Evolutionary conservation across 805 yeast species (phyloP).

Genomic region (Soucietia sequanensis): DNA sequence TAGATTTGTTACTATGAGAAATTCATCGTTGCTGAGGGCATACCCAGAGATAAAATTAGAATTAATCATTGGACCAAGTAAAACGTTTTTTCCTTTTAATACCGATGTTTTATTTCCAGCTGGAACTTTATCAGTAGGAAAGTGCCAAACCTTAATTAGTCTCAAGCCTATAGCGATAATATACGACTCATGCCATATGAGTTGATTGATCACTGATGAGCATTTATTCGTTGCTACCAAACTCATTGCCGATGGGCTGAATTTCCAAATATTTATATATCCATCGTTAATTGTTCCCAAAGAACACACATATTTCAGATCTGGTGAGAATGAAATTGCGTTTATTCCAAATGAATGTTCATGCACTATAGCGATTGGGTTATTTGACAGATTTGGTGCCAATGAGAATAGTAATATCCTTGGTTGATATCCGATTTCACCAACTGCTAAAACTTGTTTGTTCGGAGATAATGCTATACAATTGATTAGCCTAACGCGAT

Average conservation of each 20-base stretch:
- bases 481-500: conserved; percentile 50
- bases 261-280: conserved; percentile 59
- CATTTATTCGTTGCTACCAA: conserved; percentile 59
- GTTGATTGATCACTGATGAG: conserved; percentile 53
- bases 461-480: conserved; percentile 62
- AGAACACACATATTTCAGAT: conserved; percentile 55
- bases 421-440: conserved; percentile 71
- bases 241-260: conserved; percentile 17
- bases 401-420: conserved; percentile 59
- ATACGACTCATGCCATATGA: conserved; percentile 53
- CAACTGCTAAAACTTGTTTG: conserved; percentile 56
- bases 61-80: conserved; percentile 49
- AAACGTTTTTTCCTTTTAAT: conserved; percentile 58
- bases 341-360: conserved; percentile 70
- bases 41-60: conserved; percentile 48
- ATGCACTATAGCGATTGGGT: conserved; percentile 52
- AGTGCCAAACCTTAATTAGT: conserved; percentile 61
- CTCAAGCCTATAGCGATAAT: conserved; percentile 62
- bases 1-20: conserved; percentile 32
- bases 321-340: conserved; percentile 54
- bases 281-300: conserved; percentile 73
- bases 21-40: conserved; percentile 32
- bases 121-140: conserved; percentile 22
- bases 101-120: conserved; percentile 14
- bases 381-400: conserved; percentile 44